Evolutionary conservation across 140 eudicot species (phyloP).

Genomic region (Senecio squalidus): DNA sequence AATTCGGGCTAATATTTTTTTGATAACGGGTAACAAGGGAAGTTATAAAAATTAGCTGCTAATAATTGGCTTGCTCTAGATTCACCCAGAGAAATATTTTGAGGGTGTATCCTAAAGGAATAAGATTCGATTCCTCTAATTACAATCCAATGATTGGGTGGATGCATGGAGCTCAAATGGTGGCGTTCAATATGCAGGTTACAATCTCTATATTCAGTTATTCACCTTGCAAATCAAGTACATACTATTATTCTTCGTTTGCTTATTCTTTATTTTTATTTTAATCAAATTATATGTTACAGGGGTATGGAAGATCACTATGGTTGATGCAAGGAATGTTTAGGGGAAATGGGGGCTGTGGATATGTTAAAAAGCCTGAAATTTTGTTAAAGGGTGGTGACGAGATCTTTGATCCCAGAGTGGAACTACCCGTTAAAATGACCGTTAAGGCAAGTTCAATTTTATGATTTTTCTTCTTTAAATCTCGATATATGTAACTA

Average conservation of each 20-base stretch:
- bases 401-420: constrained; percentile 39
- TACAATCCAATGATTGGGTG: constrained; percentile 84
- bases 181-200: not conserved
- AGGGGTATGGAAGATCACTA: constrained; percentile 52
- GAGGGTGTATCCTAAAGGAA: constrained; percentile 85
- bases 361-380: constrained; percentile 58
- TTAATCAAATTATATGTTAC: constrained; percentile 9
- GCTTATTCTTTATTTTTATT: not conserved
- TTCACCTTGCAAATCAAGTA: not conserved
- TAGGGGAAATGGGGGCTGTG: constrained; percentile 61
- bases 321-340: constrained; percentile 78
- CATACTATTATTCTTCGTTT: constrained; percentile 5
- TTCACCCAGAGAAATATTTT: constrained; percentile 78
- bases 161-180: constrained; percentile 46
- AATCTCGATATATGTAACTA: not conserved
- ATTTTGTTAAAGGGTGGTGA: constrained; percentile 30
- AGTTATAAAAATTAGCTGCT: not conserved
- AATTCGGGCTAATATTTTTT: not conserved
- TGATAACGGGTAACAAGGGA: no score
- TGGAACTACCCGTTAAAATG: constrained; percentile 29
- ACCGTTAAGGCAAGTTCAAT: constrained; percentile 34
- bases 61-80: constrained; percentile 34
- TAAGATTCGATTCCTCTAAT: constrained; percentile 75
- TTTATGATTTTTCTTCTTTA: not conserved
- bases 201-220: not conserved